Evolutionary conservation across 495 filamentous ascomycete genomes (phyloP).

Genomic region (Penicillium desertorum): DNA sequence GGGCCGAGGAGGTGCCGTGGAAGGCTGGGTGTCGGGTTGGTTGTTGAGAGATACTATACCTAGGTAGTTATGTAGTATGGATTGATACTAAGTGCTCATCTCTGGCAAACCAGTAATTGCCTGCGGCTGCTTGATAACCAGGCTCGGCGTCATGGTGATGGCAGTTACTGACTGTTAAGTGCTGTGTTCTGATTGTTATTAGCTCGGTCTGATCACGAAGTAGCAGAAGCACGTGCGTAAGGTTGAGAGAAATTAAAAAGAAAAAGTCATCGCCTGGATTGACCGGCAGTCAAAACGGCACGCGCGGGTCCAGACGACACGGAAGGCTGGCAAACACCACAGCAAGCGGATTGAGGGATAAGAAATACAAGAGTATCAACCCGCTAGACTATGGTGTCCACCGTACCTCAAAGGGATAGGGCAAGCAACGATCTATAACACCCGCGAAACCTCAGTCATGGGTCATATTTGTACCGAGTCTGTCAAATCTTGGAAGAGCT

Average conservation of each 20-base stretch:
- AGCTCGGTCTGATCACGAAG: too few species aligned
- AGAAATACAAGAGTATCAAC: background rate
- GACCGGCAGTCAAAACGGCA: background rate
- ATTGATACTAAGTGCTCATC: background rate
- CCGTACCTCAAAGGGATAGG: background rate
- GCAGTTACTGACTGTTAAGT: too few species aligned
- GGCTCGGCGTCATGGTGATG: too few species aligned
- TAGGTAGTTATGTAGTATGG: background rate
- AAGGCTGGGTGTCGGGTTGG: slow-evolving; percentile 35
- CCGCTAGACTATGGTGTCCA: background rate
- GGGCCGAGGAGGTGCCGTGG: slow-evolving; percentile 62
- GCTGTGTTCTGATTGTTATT: too few species aligned
- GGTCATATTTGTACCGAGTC: background rate
- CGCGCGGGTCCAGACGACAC: background rate
- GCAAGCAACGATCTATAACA: too few species aligned
- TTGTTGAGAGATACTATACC: background rate
- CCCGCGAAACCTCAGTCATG: too few species aligned
- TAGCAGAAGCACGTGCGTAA: too few species aligned
- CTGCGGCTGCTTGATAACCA: too few species aligned
- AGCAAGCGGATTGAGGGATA: background rate
- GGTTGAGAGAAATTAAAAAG: background rate
- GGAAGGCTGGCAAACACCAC: background rate
- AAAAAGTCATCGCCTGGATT: background rate
- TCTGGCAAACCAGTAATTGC: too few species aligned
- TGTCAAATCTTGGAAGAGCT: background rate